Evolutionary conservation across 192 early-diverging fungal species (phyloP).

Genomic region (Coemansia sp.): DNA sequence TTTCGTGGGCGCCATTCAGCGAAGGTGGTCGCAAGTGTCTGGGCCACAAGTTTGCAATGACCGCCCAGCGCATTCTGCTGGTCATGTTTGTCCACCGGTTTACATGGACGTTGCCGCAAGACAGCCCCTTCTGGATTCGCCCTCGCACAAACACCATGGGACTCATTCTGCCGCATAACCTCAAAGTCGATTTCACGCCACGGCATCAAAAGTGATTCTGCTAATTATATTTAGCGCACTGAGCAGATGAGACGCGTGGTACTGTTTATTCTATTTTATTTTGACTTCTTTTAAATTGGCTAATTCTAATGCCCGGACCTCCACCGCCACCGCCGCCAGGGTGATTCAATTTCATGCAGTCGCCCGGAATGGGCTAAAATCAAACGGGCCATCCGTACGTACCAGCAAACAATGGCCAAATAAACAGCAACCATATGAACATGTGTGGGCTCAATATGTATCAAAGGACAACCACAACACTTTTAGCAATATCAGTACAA

Average conservation of each 20-base stretch:
- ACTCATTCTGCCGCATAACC: constrained; percentile 30
- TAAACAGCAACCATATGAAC: no score
- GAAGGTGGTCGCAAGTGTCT: constrained; percentile 60
- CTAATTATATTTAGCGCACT: no score
- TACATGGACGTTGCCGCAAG: constrained; percentile 48
- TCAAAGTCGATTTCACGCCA: constrained; percentile 31
- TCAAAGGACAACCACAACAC: no score
- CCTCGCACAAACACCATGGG: constrained; percentile 34
- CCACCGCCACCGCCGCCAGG: constrained; percentile 78
- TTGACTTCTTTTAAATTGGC: no score
- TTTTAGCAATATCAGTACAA: no score
- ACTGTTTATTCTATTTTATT: no score
- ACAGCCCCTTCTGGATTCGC: constrained; percentile 45
- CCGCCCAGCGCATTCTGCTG: constrained; percentile 59
- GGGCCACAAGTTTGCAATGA: constrained; percentile 63
- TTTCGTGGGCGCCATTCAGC: constrained; percentile 63
- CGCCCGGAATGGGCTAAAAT: constrained; percentile 14
- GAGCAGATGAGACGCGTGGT: no score
- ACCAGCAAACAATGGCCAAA: constrained; percentile 47
- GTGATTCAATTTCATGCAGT: constrained; percentile 63
- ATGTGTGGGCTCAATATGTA: no score
- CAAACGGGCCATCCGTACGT: constrained; percentile 23
- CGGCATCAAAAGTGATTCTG: not conserved
- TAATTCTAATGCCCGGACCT: constrained; percentile 13
- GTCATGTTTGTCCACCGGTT: constrained; percentile 55